A percentile compares a stretch with the other conserved stretches of the same genome.
Conservation (phyloP, 495 filamentous ascomycete species). For the Mytilinidion resinicola region DNA sequence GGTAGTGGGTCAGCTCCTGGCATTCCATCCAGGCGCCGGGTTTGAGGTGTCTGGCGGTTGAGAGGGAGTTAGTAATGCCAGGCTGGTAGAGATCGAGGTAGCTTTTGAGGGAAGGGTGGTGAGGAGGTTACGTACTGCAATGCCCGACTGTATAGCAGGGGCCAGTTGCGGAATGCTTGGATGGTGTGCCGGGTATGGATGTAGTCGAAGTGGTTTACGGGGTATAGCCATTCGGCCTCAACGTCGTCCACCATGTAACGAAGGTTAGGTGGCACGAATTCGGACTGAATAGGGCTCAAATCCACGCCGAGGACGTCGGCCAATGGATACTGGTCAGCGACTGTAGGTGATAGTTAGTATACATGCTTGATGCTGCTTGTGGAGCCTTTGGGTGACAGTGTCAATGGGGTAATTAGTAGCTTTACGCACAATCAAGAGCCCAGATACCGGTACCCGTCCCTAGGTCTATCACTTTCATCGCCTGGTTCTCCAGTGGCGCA, state of each 20-base stretch:
- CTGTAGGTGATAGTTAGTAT: background rate
- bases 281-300: slow-evolving; percentile 33
- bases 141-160: slow-evolving; percentile 25
- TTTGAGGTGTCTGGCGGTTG: slow-evolving; percentile 22
- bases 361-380: background rate
- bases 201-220: slow-evolving; percentile 42
- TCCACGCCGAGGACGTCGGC: slow-evolving; percentile 22
- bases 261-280: slow-evolving; percentile 48
- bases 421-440: slow-evolving; percentile 14
- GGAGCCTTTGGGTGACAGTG: slow-evolving; percentile 18
- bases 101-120: no score
- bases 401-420: slow-evolving; percentile 15
- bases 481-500: slow-evolving; percentile 49
- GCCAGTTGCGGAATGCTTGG: slow-evolving; percentile 42
- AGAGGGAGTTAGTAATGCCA: no score
- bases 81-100: no score
- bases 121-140: slow-evolving; percentile 13
- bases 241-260: slow-evolving; percentile 50
- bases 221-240: slow-evolving; percentile 40
- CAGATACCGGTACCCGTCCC: slow-evolving; percentile 53
- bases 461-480: slow-evolving; percentile 58
- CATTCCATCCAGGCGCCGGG: slow-evolving; percentile 51
- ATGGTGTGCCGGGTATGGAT: slow-evolving; percentile 48
- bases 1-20: slow-evolving; percentile 32
- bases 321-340: slow-evolving; percentile 14